Evolutionary conservation across 2,329 filamentous ascomycete genomes (phyloP), one percentile per base, ranked within the genome.

Genomic region (Aspergillus carbonarius): DNA sequence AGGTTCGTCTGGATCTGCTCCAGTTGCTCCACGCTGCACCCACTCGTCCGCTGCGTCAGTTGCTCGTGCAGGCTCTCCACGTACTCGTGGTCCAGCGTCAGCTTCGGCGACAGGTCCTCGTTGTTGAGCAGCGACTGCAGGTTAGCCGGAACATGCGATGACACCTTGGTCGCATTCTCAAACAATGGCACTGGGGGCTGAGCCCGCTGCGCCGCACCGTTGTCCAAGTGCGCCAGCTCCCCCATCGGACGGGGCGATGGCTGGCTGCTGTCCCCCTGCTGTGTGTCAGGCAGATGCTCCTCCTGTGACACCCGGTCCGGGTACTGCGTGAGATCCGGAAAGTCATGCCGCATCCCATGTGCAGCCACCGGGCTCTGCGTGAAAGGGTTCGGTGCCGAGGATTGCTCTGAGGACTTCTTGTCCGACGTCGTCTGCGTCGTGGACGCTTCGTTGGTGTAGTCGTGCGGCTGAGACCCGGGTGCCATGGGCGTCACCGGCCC

Each of bases 1-100:
- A 98, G 80, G 65, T 89, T 87, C 7, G 92, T 88, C 73, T 93
- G 93, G 72, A 97, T 88, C 75, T 98, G 93, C 79, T 98, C 93
- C 18, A 99, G 80, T 74, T 99, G 93, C 77, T 99, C 95, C 54
- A 99, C 90, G 0, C 88, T 90, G 73, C 90, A 91, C 0, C 91
- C 91, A 18, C 85, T 88, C 1, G 90, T 93, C 46, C 82, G 81
- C 27, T 83, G 77, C 0, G 88, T 87, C 34, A 96, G 78, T 37
- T 85, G 80, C 0, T 81, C 72, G 57, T 92, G 81, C 56, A 96
- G 82, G 6, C 78, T 72, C 1, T 79, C 74, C 23, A 92, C 78
- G 30, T 83, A 79, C 0, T 69, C 65, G 9, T 81, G 74, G 59
- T 86, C 82, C 13, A 85, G 55, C 7, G 67, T 59, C 7, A 76